Evolutionary conservation across 2,329 filamentous ascomycete species (phyloP).

Genomic region (Pseudogymnoascus sp.): DNA sequence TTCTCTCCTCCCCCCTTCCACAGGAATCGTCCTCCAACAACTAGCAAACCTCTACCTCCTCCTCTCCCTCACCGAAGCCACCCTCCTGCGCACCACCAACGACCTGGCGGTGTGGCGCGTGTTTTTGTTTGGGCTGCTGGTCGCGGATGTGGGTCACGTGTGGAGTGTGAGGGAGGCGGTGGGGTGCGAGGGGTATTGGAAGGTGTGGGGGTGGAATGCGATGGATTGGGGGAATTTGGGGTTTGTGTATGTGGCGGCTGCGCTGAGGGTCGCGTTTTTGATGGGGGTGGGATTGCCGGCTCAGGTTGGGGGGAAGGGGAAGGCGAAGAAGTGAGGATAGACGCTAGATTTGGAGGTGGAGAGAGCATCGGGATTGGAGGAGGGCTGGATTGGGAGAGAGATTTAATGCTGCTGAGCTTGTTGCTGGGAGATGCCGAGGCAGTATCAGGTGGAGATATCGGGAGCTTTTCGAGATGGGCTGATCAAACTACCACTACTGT

Average conservation of each 20-base stretch:
- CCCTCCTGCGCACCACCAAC: constrained; percentile 61
- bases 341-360: too few relatives aligned
- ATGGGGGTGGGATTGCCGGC: constrained; percentile 44
- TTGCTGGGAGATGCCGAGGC: too few relatives aligned
- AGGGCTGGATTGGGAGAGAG: too few relatives aligned
- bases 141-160: constrained; percentile 72
- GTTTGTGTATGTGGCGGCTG: constrained; percentile 61
- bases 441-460: too few relatives aligned
- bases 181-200: constrained; percentile 52
- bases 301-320: constrained; percentile 1
- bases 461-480: too few relatives aligned
- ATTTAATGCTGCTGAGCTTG: too few relatives aligned
- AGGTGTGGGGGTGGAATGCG: constrained; percentile 51
- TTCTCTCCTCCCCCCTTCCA: constrained; percentile 43
- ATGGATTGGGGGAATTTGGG: constrained; percentile 62
- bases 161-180: constrained; percentile 51
- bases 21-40: constrained; percentile 62
- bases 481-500: too few relatives aligned
- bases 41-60: constrained; percentile 71
- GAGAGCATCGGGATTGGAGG: too few relatives aligned
- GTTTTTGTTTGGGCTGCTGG: constrained; percentile 56
- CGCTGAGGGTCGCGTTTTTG: constrained; percentile 52
- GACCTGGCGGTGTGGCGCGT: constrained; percentile 63
- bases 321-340: constrained; percentile 4
- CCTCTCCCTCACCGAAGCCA: constrained; percentile 68